Evolutionary conservation across 495 filamentous ascomycete genomes (phyloP), one percentile per base, ranked within the genome.

Genomic region (Hapsidospora chrysogenum): DNA sequence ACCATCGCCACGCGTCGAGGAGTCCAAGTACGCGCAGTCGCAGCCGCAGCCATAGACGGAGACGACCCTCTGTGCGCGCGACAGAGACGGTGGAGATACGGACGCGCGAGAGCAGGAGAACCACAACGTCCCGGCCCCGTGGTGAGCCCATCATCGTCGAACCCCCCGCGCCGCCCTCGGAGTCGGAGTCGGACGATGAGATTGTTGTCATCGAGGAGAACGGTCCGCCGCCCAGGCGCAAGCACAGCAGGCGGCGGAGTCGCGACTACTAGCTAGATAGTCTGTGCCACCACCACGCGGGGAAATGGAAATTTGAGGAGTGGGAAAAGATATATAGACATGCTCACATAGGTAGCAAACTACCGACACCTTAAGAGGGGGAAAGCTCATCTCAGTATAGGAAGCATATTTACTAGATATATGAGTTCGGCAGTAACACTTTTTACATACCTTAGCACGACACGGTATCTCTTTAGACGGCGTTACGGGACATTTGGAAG

Each of bases 161-260:
- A 16, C 21, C 33, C n/a, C 34, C 17, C 35, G 38, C 32, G 38
- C 37, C 37, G 40, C 38, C 20, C 5, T 27, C 23, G n/a, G 33
- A 36, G 20, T 22, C 34, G 10, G 41, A 48, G 13, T 42, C 40
- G 13, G 54, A 55, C 19, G 56, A 56, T 14, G 58, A 65, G 45
- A 53, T 64, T 17, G 50, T 66, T n/a, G 51, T 66, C 16, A 49
- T 63, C 30, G 62, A 66, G 42, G 60, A 64, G 41, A 47, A 57
- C 13, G 48, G 41, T 2, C 53, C 57, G 33, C 45, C 55, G 17
- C 35, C 42, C 29, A 35, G 53, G 35, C 38, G 49, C 29, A 41
- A 49, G 33, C 51, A 52, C 16, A 52, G 47, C 27, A 21, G 48
- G 22, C 43, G 51, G 11, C 41, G 51, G 30, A 17, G 11, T 6